These are phyloP conservation scores for Dryadomyces quercus-mongolicae DNA, from an alignment of 2,329 filamentous ascomycete genomes.

Conservation along the genomic window DNA sequence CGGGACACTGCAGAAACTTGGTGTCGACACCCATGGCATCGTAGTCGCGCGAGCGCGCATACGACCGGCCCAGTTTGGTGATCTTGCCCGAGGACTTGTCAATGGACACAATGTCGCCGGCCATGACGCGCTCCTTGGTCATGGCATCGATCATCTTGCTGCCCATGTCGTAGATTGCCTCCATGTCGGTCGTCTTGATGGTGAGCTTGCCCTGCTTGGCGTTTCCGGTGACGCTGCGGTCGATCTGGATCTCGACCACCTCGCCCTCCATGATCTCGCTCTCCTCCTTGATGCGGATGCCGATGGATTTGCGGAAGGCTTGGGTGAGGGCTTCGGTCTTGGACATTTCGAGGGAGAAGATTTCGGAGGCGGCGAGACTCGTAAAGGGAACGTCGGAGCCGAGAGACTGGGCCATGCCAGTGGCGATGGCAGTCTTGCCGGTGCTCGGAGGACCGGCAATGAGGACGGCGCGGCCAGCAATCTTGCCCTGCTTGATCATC, in stretches of 20 bases:
- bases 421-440: conserved; percentile 95
- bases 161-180: conserved; percentile 98
- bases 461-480: conserved; percentile 85
- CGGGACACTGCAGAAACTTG: conserved; percentile 94
- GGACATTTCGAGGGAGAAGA: conserved; percentile 98
- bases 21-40: conserved; percentile 98
- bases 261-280: conserved; percentile 99
- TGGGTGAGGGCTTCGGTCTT: conserved; percentile 98
- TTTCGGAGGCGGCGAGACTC: conserved; percentile 88
- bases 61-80: conserved; percentile 90
- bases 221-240: conserved; percentile 87
- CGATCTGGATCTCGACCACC: conserved; percentile 97
- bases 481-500: conserved; percentile 99
- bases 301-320: conserved; percentile 97
- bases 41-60: conserved; percentile 91
- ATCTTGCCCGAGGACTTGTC: conserved; percentile 98
- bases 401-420: conserved; percentile 96
- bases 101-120: conserved; percentile 94
- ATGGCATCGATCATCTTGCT: conserved; percentile 99
- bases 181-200: conserved; percentile 99
- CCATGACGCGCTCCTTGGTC: conserved; percentile 99
- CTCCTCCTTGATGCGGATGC: conserved; percentile 96
- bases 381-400: conserved; percentile 94
- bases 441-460: conserved; percentile 95
- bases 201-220: conserved; percentile 99